These are phyloP conservation scores for Daldinia decipiens DNA, from an alignment of 495 filamentous ascomycete genomes.

Conservation along the genomic window DNA sequence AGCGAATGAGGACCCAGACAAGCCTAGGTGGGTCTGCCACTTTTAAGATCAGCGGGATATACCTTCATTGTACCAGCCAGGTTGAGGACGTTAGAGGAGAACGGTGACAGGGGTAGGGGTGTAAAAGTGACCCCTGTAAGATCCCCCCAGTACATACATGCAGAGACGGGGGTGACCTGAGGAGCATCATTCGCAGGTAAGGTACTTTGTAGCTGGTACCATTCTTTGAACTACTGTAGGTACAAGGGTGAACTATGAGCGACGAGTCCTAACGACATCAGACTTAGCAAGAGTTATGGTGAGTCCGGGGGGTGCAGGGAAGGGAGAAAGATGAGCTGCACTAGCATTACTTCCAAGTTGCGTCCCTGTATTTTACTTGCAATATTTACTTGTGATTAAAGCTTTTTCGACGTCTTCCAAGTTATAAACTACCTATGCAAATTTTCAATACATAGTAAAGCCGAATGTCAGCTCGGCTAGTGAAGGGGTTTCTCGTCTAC, in stretches of 20 bases:
- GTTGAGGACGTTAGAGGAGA: conserved; percentile 34
- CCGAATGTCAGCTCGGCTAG: conserved; percentile 34
- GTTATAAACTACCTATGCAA: no score
- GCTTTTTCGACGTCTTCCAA: neutral
- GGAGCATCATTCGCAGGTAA: conserved; percentile 38
- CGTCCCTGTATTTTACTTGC: neutral
- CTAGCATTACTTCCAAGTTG: conserved; percentile 7
- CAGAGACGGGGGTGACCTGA: conserved; percentile 33
- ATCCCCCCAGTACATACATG: conserved; percentile 23
- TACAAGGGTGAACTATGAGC: conserved; percentile 41
- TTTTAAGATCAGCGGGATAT: conserved; percentile 45
- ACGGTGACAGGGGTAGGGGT: conserved; percentile 29
- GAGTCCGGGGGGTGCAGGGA: conserved; percentile 25
- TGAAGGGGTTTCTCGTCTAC: conserved; percentile 25
- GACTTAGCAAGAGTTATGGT: conserved; percentile 27
- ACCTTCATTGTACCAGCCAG: conserved; percentile 34
- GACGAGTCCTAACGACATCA: conserved; percentile 38
- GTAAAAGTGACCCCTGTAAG: conserved; percentile 22
- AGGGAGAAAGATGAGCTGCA: conserved; percentile 8
- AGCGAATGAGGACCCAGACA: conserved; percentile 26
- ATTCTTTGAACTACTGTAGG: conserved; percentile 42
- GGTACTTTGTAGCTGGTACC: conserved; percentile 23
- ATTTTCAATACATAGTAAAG: conserved; percentile 1
- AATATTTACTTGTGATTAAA: conserved; percentile 1
- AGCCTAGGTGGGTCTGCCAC: conserved; percentile 28